phyloP scores from a whole-genome alignment of 331 rosid genomes.

The Dryas integrifolia region DNA sequence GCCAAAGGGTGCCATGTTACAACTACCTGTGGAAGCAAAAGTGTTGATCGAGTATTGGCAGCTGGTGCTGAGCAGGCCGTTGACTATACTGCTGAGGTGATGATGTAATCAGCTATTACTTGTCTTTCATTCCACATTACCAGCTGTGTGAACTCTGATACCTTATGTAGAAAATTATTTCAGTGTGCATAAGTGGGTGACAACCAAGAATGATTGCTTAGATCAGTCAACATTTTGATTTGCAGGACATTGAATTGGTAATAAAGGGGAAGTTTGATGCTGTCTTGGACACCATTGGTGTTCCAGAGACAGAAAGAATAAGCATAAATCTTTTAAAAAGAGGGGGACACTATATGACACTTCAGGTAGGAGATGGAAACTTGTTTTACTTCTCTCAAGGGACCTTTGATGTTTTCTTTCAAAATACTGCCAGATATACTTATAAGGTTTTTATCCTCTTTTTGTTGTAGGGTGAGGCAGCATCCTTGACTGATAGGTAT shows the following conservation, averaged over 20 bases:
- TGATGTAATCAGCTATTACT: conserved; percentile 24
- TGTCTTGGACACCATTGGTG: conserved; percentile 93
- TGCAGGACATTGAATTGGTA: conserved; percentile 61
- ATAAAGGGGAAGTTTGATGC: conserved; percentile 89
- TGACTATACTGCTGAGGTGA: conserved; percentile 82
- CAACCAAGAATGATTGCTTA: not conserved
- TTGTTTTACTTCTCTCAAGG: conserved; percentile 18
- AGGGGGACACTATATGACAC: conserved; percentile 97
- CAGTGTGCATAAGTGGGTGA: not conserved
- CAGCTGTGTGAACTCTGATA: not conserved
- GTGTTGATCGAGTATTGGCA: conserved; percentile 57
- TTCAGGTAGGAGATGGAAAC: conserved; percentile 63
- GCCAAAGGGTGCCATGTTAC: conserved; percentile 78
- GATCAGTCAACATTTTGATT: conserved; percentile 10
- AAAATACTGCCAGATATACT: not conserved
- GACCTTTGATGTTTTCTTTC: not conserved
- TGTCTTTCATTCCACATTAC: conserved; percentile 20
- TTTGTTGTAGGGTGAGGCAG: conserved; percentile 78
- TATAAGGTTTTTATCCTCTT: conserved; percentile 25
- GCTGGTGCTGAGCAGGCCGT: conserved; percentile 95
- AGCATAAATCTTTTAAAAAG: conserved; percentile 69
- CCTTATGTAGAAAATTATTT: not conserved
- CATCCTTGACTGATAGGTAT: conserved; percentile 67
- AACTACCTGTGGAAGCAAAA: conserved; percentile 81
- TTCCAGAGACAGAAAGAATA: conserved; percentile 66